Percentiles rank a stretch among this genome's conserved stretches.
phyloP scores from a whole-genome alignment of 345 rosid genomes.

The Alliaria petiolata region DNA sequence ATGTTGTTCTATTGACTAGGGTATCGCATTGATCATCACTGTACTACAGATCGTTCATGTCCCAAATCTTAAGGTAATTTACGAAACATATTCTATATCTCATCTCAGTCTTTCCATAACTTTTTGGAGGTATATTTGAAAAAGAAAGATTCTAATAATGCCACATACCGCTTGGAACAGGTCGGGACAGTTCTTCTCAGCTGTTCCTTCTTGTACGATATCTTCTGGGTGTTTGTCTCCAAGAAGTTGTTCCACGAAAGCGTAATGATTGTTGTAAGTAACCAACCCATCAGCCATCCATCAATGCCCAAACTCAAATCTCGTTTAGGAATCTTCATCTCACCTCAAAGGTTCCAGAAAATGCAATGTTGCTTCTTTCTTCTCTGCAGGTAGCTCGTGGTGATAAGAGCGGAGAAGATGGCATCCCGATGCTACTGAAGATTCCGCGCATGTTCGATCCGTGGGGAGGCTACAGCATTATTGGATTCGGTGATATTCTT shows the following conservation, averaged over 20 bases:
- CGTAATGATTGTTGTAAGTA: slow-evolving; percentile 97
- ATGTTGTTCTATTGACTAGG: slow-evolving; percentile 45
- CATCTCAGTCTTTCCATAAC: neutral
- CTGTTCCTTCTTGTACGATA: slow-evolving; percentile 94
- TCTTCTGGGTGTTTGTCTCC: slow-evolving; percentile 97
- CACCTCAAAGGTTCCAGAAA: neutral
- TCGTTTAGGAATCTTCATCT: neutral
- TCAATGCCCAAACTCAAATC: neutral
- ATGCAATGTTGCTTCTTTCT: slow-evolving; percentile 6
- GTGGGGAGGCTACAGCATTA: slow-evolving; percentile 99
- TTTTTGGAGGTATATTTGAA: neutral
- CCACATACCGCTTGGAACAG: slow-evolving; percentile 41
- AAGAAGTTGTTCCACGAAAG: slow-evolving; percentile 95
- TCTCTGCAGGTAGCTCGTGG: slow-evolving; percentile 89
- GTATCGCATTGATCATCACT: slow-evolving; percentile 90
- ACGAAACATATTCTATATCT: neutral
- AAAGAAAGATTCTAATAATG: neutral
- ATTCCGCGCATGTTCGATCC: slow-evolving; percentile 97
- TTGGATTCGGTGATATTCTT: slow-evolving; percentile 98
- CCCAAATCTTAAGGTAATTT: slow-evolving; percentile 91
- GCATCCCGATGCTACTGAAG: slow-evolving; percentile 96
- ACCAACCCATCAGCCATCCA: slow-evolving; percentile 3
- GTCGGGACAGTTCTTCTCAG: slow-evolving; percentile 97
- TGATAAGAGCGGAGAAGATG: slow-evolving; percentile 92
- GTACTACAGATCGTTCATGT: slow-evolving; percentile 93